Evolutionary conservation across 2,329 filamentous ascomycete genomes (phyloP).

Genomic region (Trichophyton simii): DNA sequence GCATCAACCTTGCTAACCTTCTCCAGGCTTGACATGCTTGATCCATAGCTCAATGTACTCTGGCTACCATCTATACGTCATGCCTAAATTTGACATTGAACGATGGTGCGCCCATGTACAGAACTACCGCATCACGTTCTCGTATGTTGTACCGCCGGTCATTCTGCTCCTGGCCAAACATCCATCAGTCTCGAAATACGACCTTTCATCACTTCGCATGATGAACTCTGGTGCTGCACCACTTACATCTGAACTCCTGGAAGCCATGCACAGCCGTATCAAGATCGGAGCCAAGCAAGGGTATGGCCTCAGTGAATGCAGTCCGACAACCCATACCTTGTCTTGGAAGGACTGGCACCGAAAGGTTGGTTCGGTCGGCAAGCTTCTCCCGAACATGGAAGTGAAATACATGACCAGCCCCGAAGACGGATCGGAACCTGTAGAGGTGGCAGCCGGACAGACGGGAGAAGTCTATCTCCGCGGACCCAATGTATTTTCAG

Average conservation of each 20-base stretch:
- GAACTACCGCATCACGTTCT: slow-evolving; percentile 59
- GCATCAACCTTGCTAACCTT: slow-evolving; percentile 7
- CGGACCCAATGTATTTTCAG: slow-evolving; percentile 52
- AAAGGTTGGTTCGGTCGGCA: slow-evolving; percentile 66
- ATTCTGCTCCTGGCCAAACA: slow-evolving; percentile 69
- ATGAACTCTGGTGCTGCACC: slow-evolving; percentile 82
- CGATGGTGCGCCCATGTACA: slow-evolving; percentile 67
- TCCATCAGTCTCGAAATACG: slow-evolving; percentile 64
- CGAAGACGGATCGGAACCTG: slow-evolving; percentile 34
- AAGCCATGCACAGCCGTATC: slow-evolving; percentile 60
- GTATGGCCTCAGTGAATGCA: slow-evolving; percentile 81
- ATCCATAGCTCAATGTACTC: slow-evolving; percentile 55
- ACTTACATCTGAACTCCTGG: slow-evolving; percentile 65
- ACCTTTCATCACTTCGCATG: slow-evolving; percentile 66
- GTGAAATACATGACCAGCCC: slow-evolving; percentile 62
- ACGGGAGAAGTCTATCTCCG: slow-evolving; percentile 57
- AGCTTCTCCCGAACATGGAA: slow-evolving; percentile 63
- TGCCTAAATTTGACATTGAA: slow-evolving; percentile 71
- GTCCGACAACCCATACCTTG: slow-evolving; percentile 64
- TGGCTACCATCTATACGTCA: slow-evolving; percentile 55
- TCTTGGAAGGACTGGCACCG: slow-evolving; percentile 63
- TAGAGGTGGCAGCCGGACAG: slow-evolving; percentile 50
- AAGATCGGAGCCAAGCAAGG: slow-evolving; percentile 79
- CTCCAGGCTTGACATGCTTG: slow-evolving; percentile 54
- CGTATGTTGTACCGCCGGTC: slow-evolving; percentile 74